These are phyloP conservation scores for Penicillium pancosmium DNA, from an alignment of 495 filamentous ascomycete species.

Conservation along the genomic window DNA sequence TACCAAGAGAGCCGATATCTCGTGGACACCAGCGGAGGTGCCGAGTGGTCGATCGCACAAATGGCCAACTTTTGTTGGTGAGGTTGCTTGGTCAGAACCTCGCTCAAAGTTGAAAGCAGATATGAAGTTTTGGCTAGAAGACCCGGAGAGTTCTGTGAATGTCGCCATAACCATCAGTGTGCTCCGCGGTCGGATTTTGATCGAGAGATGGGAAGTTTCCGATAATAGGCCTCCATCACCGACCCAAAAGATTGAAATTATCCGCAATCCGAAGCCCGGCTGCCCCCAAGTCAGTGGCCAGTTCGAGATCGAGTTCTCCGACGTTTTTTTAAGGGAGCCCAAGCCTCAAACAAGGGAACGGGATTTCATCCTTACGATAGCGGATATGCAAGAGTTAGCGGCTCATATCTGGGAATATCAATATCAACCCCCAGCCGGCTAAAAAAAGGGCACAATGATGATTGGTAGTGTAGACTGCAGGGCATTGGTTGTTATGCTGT, in stretches of 20 bases:
- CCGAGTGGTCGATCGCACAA: slow-evolving; percentile 8
- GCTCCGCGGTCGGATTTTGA: slow-evolving; percentile 8
- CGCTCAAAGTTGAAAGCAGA: slow-evolving; percentile 10
- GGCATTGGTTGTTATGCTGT: too few species aligned
- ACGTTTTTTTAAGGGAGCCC: slow-evolving; percentile 8
- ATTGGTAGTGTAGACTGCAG: too few species aligned
- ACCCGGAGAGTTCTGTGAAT: slow-evolving; percentile 6
- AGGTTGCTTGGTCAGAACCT: slow-evolving; percentile 14
- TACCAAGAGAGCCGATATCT: slow-evolving; percentile 15
- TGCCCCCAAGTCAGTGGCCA: slow-evolving; percentile 1
- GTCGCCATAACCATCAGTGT: slow-evolving; percentile 15
- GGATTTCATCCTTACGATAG: slow-evolving; percentile 4
- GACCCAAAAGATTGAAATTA: slow-evolving; percentile 3
- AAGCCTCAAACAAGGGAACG: not conserved
- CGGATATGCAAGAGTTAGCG: slow-evolving; percentile 7
- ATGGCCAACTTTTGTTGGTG: slow-evolving; percentile 19
- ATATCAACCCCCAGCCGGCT: not conserved
- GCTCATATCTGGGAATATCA: slow-evolving; percentile 3
- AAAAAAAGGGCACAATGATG: too few species aligned
- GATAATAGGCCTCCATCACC: slow-evolving; percentile 2
- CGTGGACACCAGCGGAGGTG: slow-evolving; percentile 8
- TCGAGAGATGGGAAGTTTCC: slow-evolving; percentile 1
- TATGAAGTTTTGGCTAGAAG: slow-evolving; percentile 12
- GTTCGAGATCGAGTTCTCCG: slow-evolving; percentile 1
- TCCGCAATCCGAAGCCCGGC: slow-evolving; percentile 1